These are phyloP conservation scores for Sparassis latifolia DNA, from an alignment of 1,284 basidiomycete genomes.

Conservation along the genomic window DNA sequence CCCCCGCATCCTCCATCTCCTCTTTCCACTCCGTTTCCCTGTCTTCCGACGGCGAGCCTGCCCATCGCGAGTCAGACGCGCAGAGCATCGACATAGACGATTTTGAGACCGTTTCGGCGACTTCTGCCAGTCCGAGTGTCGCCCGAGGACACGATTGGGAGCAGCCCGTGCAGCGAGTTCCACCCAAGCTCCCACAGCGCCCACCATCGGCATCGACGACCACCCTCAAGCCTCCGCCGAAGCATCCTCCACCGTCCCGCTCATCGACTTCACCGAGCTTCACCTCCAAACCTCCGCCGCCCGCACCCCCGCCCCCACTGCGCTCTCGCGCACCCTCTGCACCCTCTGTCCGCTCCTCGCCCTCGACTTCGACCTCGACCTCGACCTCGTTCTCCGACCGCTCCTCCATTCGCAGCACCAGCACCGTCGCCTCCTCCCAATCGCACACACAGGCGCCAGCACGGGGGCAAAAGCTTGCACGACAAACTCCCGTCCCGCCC, in stretches of 20 bases:
- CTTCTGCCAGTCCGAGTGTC: constrained; percentile 18
- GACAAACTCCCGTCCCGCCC: constrained; percentile 60
- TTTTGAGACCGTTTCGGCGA: constrained; percentile 61
- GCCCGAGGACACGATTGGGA: constrained; percentile 26
- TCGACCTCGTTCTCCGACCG: constrained; percentile 47
- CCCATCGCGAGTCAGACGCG: constrained; percentile 42
- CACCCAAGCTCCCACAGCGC: constrained; percentile 53
- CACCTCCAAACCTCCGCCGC: constrained; percentile 17
- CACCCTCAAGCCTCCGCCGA: constrained; percentile 14
- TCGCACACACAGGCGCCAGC: constrained; percentile 34
- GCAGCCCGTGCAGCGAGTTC: constrained; percentile 23
- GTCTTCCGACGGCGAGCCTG: constrained; percentile 55
- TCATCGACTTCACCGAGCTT: constrained; percentile 14
- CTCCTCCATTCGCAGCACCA: constrained; percentile 55
- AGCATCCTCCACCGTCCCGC: constrained; percentile 11
- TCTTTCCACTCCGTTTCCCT: constrained; percentile 78
- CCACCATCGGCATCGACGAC: constrained; percentile 18
- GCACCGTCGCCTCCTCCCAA: constrained; percentile 40
- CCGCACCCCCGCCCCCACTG: constrained; percentile 13
- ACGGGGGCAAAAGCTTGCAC: constrained; percentile 25
- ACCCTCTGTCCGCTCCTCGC: constrained; percentile 15
- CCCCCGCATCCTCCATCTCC: constrained; percentile 62
- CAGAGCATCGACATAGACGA: constrained; percentile 55
- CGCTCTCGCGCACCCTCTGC: constrained; percentile 17
- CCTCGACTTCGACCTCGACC: constrained; percentile 20